phyloP scores from a whole-genome alignment of 345 rosid genomes.

The Streptanthus diversifolius region DNA sequence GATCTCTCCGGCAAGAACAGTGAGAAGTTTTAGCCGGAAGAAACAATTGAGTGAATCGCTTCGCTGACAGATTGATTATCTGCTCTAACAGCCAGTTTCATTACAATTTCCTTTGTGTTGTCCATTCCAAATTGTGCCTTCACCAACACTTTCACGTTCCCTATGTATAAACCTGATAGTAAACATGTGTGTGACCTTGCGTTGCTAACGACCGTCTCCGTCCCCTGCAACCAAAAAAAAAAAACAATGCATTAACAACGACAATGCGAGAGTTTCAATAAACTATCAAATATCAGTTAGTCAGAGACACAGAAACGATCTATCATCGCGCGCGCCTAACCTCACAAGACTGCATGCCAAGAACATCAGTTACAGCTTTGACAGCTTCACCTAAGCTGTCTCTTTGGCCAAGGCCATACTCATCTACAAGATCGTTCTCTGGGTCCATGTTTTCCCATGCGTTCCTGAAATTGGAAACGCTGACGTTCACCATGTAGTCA shows the following conservation, averaged over 20 bases:
- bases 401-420: conserved; percentile 94
- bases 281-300: neutral
- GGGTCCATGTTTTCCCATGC: conserved; percentile 91
- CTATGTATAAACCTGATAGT: conserved; percentile 81
- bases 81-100: conserved; percentile 85
- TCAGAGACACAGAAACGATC: no score
- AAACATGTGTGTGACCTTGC: conserved; percentile 94
- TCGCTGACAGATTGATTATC: conserved; percentile 69
- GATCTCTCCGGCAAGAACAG: neutral
- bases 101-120: conserved; percentile 72
- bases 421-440: conserved; percentile 79
- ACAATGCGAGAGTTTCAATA: neutral
- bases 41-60: conserved; percentile 84
- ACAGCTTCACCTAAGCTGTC: conserved; percentile 85
- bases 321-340: conserved; percentile 32
- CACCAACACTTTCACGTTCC: conserved; percentile 76
- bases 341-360: conserved; percentile 99
- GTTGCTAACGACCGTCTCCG: conserved; percentile 73
- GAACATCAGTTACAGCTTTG: conserved; percentile 78
- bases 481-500: conserved; percentile 84
- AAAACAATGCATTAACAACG: neutral
- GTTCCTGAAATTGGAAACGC: conserved; percentile 89
- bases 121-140: conserved; percentile 83
- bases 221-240: conserved; percentile 43
- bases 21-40: conserved; percentile 46